These are phyloP conservation scores for Blastobotrys chiropterorum DNA, from an alignment of 805 yeast species.

Conservation along the genomic window DNA sequence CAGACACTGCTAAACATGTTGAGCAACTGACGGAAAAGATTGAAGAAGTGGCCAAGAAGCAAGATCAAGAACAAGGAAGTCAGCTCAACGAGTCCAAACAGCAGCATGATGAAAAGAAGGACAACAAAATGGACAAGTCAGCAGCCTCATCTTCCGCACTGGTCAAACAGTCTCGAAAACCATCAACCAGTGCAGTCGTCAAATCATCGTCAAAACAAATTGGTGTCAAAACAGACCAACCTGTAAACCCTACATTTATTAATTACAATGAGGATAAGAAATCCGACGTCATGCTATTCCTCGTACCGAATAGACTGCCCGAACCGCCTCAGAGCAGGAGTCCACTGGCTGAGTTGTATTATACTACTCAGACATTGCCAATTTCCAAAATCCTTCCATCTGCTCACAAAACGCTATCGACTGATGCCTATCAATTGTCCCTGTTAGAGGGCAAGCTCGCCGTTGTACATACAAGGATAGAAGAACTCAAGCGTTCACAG, in stretches of 20 bases:
- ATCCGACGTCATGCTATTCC: conserved; percentile 24
- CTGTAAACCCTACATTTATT: conserved; percentile 7
- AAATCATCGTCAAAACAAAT: not conserved
- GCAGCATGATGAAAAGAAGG: no score
- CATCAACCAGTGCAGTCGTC: not conserved
- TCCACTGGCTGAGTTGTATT: conserved; percentile 77
- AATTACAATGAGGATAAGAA: conserved; percentile 9
- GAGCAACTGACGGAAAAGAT: not conserved
- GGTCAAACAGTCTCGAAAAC: not conserved
- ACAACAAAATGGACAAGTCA: not conserved
- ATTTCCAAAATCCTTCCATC: conserved; percentile 72
- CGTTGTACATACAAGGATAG: conserved; percentile 83
- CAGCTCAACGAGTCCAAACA: not conserved
- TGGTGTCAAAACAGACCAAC: conserved; percentile 1
- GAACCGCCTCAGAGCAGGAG: conserved; percentile 28
- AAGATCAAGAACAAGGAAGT: not conserved
- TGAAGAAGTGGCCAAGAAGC: not conserved
- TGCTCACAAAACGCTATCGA: conserved; percentile 78
- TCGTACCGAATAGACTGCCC: conserved; percentile 32
- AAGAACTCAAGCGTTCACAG: conserved; percentile 78
- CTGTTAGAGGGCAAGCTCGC: conserved; percentile 86
- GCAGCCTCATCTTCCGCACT: not conserved
- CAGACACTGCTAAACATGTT: not conserved
- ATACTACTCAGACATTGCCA: conserved; percentile 83
- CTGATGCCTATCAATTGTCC: conserved; percentile 80